These are phyloP conservation scores for Chrysoporthe austroafricana DNA, from an alignment of 2,329 filamentous ascomycete species.

Conservation along the genomic window DNA sequence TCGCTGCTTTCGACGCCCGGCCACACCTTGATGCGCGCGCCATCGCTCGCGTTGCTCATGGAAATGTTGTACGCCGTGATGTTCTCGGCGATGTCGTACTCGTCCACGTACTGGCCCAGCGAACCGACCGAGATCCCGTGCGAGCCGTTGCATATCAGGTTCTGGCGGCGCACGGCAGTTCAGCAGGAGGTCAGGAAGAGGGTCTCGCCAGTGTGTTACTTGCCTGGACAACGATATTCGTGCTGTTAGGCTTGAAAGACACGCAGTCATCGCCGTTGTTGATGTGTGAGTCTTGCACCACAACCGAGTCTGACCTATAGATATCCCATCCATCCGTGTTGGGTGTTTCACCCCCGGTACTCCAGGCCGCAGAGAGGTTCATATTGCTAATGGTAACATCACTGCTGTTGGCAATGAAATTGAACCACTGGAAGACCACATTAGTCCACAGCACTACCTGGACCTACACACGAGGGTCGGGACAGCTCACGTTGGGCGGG, in stretches of 20 bases:
- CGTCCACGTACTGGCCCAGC: conserved; percentile 60
- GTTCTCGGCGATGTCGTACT: conserved; percentile 63
- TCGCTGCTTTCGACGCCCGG: conserved; percentile 41
- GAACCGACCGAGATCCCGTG: conserved; percentile 66
- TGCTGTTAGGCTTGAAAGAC: conserved; percentile 67
- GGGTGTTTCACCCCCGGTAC: conserved; percentile 49
- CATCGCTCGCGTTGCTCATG: conserved; percentile 54
- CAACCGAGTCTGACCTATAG: conserved; percentile 53
- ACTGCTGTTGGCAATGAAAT: conserved; percentile 56
- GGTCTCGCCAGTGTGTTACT: conserved; percentile 46
- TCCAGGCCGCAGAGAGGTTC: conserved; percentile 46
- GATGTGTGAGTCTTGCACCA: conserved; percentile 59
- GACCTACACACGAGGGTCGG: no score
- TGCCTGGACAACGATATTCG: conserved; percentile 61
- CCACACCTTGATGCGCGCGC: conserved; percentile 64
- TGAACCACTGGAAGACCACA: conserved; percentile 48
- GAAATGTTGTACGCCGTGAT: conserved; percentile 55
- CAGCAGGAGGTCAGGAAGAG: not conserved
- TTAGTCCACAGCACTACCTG: not conserved
- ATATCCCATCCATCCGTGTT: conserved; percentile 51
- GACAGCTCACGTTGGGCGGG: conserved; percentile 50
- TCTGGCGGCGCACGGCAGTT: conserved; percentile 47
- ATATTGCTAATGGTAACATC: conserved; percentile 58
- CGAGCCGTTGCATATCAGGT: conserved; percentile 62
- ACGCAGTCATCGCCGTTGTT: conserved; percentile 66